A percentile compares a stretch with the other conserved stretches of the same genome.
Conservation (phyloP, 495 filamentous ascomycete species). For the Thermothielavioides terrestris region DNA sequence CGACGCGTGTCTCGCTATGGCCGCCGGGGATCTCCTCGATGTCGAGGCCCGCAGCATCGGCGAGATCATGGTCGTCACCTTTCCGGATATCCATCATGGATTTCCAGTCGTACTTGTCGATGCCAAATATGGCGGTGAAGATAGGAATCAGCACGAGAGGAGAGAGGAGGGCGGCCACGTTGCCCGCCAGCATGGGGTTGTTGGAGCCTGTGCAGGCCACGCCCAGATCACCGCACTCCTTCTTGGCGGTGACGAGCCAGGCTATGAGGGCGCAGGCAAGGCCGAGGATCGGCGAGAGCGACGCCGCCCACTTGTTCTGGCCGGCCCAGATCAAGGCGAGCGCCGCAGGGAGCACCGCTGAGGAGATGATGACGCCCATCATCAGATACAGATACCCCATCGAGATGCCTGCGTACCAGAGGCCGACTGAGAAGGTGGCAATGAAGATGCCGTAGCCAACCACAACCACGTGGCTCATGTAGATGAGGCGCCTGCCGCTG, state of each 20-base stretch:
- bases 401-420: slow-evolving; percentile 55
- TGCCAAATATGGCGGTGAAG: slow-evolving; percentile 63
- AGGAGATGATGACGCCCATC: slow-evolving; percentile 87
- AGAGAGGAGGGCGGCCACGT: slow-evolving; percentile 65
- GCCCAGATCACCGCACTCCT: slow-evolving; percentile 60
- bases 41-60: slow-evolving; percentile 58
- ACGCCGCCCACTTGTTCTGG: slow-evolving; percentile 74
- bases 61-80: slow-evolving; percentile 74
- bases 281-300: slow-evolving; percentile 67
- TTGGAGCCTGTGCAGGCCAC: slow-evolving; percentile 74
- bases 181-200: slow-evolving; percentile 85
- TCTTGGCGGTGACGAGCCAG: slow-evolving; percentile 86
- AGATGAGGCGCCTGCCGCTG: slow-evolving; percentile 72
- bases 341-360: slow-evolving; percentile 74
- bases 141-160: slow-evolving; percentile 72
- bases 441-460: slow-evolving; percentile 72
- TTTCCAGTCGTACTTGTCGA: slow-evolving; percentile 83
- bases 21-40: slow-evolving; percentile 60
- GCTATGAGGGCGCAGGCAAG: slow-evolving; percentile 68
- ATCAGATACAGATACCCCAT: slow-evolving; percentile 68
- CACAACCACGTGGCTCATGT: slow-evolving; percentile 72
- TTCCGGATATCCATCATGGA: slow-evolving; percentile 77
- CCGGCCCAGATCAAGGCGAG: slow-evolving; percentile 74
- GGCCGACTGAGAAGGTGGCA: slow-evolving; percentile 73
- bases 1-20: slow-evolving; percentile 26